Evolutionary conservation across 495 filamentous ascomycete genomes (phyloP).

Genomic region (Evernia prunastri): DNA sequence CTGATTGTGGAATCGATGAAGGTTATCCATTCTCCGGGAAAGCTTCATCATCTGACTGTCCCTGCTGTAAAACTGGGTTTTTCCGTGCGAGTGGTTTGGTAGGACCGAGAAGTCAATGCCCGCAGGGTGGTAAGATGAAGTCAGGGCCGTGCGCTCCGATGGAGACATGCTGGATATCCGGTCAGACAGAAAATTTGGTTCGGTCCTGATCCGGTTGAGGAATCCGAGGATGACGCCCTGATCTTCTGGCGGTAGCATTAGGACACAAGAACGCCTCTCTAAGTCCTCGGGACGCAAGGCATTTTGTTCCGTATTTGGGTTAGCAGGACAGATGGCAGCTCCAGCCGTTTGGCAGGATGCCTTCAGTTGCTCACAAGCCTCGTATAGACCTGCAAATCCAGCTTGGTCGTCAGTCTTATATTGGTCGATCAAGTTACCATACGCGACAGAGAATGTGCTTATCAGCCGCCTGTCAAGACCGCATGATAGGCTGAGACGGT

Average conservation of each 20-base stretch:
- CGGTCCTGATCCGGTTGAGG: constrained; percentile 72
- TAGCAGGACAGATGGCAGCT: constrained; percentile 32
- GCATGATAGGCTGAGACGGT: constrained; percentile 17
- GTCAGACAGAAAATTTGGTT: constrained; percentile 78
- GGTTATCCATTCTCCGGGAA: constrained; percentile 41
- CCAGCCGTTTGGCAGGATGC: constrained; percentile 70
- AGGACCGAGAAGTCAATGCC: constrained; percentile 78
- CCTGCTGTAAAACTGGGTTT: constrained; percentile 40
- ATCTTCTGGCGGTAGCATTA: constrained; percentile 68
- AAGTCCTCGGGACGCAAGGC: constrained; percentile 31
- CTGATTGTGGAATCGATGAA: constrained; percentile 79
- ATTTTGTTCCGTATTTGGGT: background rate
- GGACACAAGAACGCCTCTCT: constrained; percentile 55
- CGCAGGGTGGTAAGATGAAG: constrained; percentile 66
- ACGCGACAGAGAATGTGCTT: constrained; percentile 19
- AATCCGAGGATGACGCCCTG: constrained; percentile 72
- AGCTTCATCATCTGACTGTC: constrained; percentile 33
- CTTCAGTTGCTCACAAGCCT: constrained; percentile 81
- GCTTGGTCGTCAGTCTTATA: constrained; percentile 87
- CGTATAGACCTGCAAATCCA: constrained; percentile 78
- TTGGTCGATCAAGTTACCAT: constrained; percentile 70
- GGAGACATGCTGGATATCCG: constrained; percentile 66
- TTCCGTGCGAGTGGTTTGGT: constrained; percentile 58
- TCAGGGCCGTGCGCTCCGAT: constrained; percentile 65
- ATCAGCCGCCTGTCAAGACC: constrained; percentile 24